Evolutionary conservation across 305 asterid genomes (phyloP), one percentile per base, ranked within the genome.

Genomic region (Petunia hybrid): DNA sequence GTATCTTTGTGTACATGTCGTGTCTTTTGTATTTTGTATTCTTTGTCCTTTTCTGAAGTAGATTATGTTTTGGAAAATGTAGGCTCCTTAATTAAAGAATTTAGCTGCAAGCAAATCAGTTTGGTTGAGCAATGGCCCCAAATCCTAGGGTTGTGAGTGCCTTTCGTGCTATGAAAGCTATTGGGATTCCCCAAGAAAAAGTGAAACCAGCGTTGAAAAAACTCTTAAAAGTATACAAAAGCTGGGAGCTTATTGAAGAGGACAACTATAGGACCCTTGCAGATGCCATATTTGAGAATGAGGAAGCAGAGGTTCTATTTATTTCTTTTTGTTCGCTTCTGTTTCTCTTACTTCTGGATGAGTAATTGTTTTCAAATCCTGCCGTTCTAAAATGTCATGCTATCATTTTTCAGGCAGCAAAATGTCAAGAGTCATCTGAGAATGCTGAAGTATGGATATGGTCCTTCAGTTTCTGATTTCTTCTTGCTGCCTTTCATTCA

Each of bases 231-330:
- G 39, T 91, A 88, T 91, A 87, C 55, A 93, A 90, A 83, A 90
- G 92, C 79, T 93, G 98, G 98, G 90, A 71, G 53, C 92, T 85
- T 31, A 93, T 93, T 57, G 98, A 93, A 84, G 93, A 83, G 71
- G 98, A 93, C 77, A 89, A 88, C 63, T 93, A 88, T 85, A 88
- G 94, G 57, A 91, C 76, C 68, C 94, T 93, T 53, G 89, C 88
- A 2, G 95, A 91, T 85, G 94, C 97, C 56, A 91, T 93, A 76
- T 89, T 91, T 85, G 97, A 93, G 78, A 81, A 75, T 57, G 91
- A 89, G 76, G 97, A 91, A 82, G 84, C 87, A 42, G 83, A 86
- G 87, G 97, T 91, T 81, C 53, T 40, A 36, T 78, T 43, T 60
- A 41, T 43, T 14, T 76, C 62, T 14, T 48, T 83, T 55, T 57